Percentiles rank a stretch among this genome's conserved stretches.
These are phyloP conservation scores for Radiomyces spectabilis DNA, from an alignment of 192 early-diverging fungal genomes.

Conservation along the genomic window DNA sequence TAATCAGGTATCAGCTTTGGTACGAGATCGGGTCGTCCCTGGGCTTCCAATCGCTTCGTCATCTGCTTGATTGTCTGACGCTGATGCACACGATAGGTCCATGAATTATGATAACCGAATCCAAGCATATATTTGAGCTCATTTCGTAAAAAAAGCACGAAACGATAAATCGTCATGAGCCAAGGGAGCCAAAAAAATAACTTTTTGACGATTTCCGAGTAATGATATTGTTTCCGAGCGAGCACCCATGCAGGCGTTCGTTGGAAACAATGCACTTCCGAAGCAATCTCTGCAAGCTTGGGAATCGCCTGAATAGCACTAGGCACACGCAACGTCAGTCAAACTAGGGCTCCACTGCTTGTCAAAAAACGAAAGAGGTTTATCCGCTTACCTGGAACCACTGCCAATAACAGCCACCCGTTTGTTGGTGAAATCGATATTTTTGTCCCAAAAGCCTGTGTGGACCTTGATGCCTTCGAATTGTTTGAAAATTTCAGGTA, in stretches of 20 bases:
- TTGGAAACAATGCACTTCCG: constrained; percentile 36
- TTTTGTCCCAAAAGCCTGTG: constrained; percentile 44
- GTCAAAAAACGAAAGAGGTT: background rate
- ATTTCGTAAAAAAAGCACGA: background rate
- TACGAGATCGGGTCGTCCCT: constrained; percentile 16
- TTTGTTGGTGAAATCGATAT: constrained; percentile 32
- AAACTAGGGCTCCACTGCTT: background rate
- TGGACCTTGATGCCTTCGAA: constrained; percentile 48
- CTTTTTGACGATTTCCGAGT: constrained; percentile 22
- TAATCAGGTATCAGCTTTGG: constrained; percentile 27
- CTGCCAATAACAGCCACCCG: constrained; percentile 38
- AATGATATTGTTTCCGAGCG: constrained; percentile 25
- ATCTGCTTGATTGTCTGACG: background rate
- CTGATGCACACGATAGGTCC: too few species aligned
- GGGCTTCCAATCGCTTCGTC: background rate
- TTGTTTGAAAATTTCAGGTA: constrained; percentile 37
- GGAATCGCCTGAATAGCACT: constrained; percentile 45
- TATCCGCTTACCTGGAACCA: constrained; percentile 33
- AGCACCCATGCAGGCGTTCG: constrained; percentile 41
- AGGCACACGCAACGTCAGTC: background rate
- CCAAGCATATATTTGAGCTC: background rate
- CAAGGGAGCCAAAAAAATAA: constrained; percentile 38
- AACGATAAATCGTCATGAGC: constrained; percentile 18
- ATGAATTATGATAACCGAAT: too few species aligned
- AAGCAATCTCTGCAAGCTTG: constrained; percentile 31